Conservation (phyloP, 129 eudicot species). For the Flaveria bidentis region DNA sequence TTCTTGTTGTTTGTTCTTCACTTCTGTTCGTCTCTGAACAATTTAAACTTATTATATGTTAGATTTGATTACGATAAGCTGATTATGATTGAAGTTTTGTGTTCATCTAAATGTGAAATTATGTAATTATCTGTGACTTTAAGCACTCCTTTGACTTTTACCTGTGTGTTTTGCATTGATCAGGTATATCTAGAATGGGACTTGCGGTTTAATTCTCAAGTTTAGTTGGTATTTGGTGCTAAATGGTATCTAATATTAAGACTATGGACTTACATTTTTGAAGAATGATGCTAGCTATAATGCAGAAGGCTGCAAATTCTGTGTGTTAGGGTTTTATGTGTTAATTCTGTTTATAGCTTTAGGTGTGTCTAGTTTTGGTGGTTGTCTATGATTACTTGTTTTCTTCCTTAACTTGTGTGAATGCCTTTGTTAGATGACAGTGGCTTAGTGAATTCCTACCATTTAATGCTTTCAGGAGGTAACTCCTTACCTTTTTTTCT, state of each 20-base stretch:
- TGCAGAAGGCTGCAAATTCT: background rate
- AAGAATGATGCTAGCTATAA: conserved; percentile 1
- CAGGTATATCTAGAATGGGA: background rate
- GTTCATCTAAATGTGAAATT: background rate
- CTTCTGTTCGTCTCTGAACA: too few relatives aligned
- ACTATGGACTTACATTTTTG: background rate
- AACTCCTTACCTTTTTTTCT: background rate
- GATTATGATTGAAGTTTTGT: background rate
- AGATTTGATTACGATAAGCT: background rate
- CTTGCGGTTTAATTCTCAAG: too few relatives aligned
- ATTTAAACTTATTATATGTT: background rate
- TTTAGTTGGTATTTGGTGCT: background rate
- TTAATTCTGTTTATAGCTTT: conserved; percentile 7
- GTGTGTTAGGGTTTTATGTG: conserved; percentile 16
- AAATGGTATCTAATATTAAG: background rate
- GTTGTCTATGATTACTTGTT: background rate
- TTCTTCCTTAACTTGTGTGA: background rate
- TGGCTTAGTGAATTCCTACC: background rate
- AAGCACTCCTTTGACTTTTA: background rate
- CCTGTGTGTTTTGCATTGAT: background rate
- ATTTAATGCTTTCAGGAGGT: background rate
- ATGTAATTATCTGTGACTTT: background rate
- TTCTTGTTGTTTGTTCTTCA: background rate
- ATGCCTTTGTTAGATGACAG: background rate
- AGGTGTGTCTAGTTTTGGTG: conserved; percentile 1